phyloP scores from a whole-genome alignment of 352 stramenopile genomes.

The Bremia lactucae region DNA sequence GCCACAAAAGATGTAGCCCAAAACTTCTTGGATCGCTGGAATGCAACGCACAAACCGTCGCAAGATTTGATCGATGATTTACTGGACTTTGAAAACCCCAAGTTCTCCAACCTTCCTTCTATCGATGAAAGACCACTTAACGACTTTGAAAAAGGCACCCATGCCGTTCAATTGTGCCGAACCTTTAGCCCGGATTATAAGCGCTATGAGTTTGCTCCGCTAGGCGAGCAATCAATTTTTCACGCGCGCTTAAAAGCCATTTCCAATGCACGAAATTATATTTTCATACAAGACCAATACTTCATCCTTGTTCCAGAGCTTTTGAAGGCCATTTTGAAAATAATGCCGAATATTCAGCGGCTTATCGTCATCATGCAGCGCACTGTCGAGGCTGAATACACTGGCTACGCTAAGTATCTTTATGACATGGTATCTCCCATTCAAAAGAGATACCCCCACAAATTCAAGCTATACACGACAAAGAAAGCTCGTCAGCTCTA shows the following conservation, averaged over 20 bases:
- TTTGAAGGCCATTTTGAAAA: conserved; percentile 28
- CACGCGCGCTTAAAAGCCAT: conserved; percentile 31
- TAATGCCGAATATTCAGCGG: conserved; percentile 31
- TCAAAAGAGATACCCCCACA: conserved; percentile 17
- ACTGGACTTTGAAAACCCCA: conserved; percentile 6
- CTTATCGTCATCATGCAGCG: conserved; percentile 36
- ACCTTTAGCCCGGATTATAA: conserved; percentile 48
- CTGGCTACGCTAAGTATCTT: conserved; percentile 36
- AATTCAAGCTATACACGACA: conserved; percentile 32
- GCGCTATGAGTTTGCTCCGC: conserved; percentile 43
- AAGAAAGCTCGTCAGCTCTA: conserved; percentile 28
- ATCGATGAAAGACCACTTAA: conserved; percentile 8
- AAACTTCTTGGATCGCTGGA: conserved; percentile 52
- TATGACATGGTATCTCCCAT: conserved; percentile 45
- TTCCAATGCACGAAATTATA: conserved; percentile 28
- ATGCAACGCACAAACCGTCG: conserved; percentile 16
- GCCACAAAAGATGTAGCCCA: conserved; percentile 34
- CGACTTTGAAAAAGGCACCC: conserved; percentile 3
- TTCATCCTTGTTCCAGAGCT: conserved; percentile 35
- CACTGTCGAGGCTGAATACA: conserved; percentile 14
- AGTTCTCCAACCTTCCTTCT: conserved; percentile 8
- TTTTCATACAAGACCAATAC: conserved; percentile 25
- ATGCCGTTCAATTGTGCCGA: conserved; percentile 44
- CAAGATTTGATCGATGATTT: conserved; percentile 12
- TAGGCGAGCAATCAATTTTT: conserved; percentile 39